Base-by-base conservation (phyloP, 805 yeast genomes). In the Lipomyces lipofer region DNA sequence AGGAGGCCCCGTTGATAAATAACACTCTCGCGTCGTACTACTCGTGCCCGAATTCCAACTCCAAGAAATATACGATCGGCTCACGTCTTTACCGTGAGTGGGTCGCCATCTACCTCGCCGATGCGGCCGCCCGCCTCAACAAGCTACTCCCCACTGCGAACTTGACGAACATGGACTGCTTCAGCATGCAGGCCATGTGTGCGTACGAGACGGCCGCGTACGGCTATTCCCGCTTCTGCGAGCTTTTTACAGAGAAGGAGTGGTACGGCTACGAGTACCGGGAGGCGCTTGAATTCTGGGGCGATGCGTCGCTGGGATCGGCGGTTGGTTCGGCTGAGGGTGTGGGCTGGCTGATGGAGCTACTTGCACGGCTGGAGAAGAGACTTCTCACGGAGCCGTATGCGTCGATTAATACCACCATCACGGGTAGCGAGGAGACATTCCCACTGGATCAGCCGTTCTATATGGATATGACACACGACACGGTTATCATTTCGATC, bases 391-490 rank as follows among this genome's bases (percentile, higher is more conserved):
- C 75, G n/a, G 73, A 78, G 54, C 71, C 83, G 59, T 76, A 78
- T 50, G 78, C 79, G 33, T 64, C 67, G 8, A 78, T 76, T 55
- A 84, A 80, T 62, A 69, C 74, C 10, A 76, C 79, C 4, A 61
- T 70, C 8, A 68, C 67, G 49, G 30, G 52, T 46, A 46, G 49
- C 52, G 58, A 63, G 12, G 64, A 47, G 19, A 63, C 67, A 9
- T 73, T 74, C 65, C 78, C 78, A 19, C 59, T 69, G 22, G 76
- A 73, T 55, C 79, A 68, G 66, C 77, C 78, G 51, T 73, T 86
- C 44, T 84, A 84, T 75, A 74, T 86, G 61, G 85, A 82, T 60
- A 84, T 87, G 73, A 76, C 88, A 13, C 95, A 88, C 65, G 95
- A 88, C 67, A 78, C 85, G 35, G 85, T 84, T 58, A 69, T 87